Evolutionary conservation across 305 asterid genomes (phyloP), one percentile per base, ranked within the genome.

Genomic region (Fraxinus latifolia): DNA sequence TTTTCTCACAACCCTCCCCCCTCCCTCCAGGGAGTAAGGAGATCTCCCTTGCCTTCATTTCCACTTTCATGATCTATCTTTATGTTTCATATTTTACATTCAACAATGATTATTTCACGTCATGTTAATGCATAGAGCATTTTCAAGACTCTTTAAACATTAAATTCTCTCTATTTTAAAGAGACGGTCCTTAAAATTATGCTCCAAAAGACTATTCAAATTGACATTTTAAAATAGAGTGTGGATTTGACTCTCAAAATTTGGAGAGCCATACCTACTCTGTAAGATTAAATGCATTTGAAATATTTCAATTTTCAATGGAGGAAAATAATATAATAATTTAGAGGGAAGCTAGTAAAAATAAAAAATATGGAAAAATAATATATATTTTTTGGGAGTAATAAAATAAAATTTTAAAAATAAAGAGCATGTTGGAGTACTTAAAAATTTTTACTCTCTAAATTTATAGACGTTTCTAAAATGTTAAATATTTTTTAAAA

Each of bases 11-110:
- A 17, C 3, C 71, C 29, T 25, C 71, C 32, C 32, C 32, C 32
- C 37, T 14, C 36, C 50, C 75, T 77, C 36, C 78, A 47, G 32
- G 79, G 55, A 77, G 78, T 14, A 77, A 67, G 19, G 42, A 68
- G 75, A 32, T 70, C 77, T 11, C 71, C 82, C 70, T 70, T 71
- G 34, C 5, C 77, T 31, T 12, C 44, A 12, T 44, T 70, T 19
- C 78, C 58, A 31, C 6, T 77, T 70, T 79, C 34, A 50, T 8
- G 23, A 29, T 47, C 29, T 71, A 2, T 76, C 67, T 21, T 60
- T 15, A 7, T 34, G 17, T 8, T 72, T 85, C 76, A 60, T 21
- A 76, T 74, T 79, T 31, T 73, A 50, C 32, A 14, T 67, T 78
- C 55, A 81, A 25, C 29, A 44, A 67, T 21, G 55, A 34, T 39